phyloP scores from a whole-genome alignment of 2,329 filamentous ascomycete genomes.

The Hypoxylon sp. region DNA sequence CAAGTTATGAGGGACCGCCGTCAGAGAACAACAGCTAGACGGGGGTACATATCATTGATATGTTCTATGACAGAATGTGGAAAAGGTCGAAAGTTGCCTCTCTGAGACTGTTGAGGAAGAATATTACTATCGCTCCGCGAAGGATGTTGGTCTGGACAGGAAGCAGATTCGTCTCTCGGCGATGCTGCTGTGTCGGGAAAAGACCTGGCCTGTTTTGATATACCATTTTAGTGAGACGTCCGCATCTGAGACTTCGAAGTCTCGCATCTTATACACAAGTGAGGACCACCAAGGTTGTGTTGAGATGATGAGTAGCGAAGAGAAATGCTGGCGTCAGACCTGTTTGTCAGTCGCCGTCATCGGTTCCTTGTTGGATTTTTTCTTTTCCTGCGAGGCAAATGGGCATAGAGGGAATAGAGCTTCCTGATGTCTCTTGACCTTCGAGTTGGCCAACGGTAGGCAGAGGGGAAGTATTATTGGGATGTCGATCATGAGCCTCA shows the following conservation, averaged over 20 bases:
- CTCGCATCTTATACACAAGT: conserved; percentile 4
- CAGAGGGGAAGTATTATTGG: conserved; percentile 25
- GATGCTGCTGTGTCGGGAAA: conserved; percentile 19
- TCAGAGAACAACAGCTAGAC: background rate
- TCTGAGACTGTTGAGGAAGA: background rate
- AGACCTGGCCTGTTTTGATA: conserved; percentile 15
- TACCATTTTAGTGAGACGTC: conserved; percentile 11
- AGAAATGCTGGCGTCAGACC: conserved; percentile 24
- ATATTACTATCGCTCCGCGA: conserved; percentile 14
- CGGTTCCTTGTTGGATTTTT: conserved; percentile 18
- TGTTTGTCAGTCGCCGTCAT: conserved; percentile 4
- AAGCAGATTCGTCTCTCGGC: conserved; percentile 18
- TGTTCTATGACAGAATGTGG: conserved; percentile 3
- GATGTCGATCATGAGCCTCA: conserved; percentile 47
- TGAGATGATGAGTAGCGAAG: background rate
- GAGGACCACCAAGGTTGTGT: background rate
- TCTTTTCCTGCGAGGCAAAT: conserved; percentile 15
- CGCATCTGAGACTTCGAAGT: conserved; percentile 2
- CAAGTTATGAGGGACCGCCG: background rate
- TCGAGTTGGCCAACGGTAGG: conserved; percentile 18
- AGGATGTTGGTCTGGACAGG: conserved; percentile 16
- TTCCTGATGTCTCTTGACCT: conserved; percentile 21
- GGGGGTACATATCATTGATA: background rate
- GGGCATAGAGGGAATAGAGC: conserved; percentile 19
- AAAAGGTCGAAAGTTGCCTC: conserved; percentile 1